Evolutionary conservation across 441 rosid species (phyloP).

Genomic region (Mallotus repandus): DNA sequence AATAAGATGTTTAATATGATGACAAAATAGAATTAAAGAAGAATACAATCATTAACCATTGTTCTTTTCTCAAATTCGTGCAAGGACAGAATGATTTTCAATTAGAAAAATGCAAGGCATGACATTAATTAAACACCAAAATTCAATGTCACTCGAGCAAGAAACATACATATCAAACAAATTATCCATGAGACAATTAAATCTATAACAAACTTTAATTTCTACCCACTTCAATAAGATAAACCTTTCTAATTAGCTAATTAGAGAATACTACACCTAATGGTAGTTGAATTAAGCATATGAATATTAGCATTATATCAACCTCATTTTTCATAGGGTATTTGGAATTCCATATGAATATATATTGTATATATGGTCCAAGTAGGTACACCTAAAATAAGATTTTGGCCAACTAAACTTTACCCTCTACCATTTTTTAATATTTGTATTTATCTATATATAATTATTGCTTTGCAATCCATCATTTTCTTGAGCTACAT

Average conservation of each 20-base stretch:
- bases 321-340: neutral
- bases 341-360: constrained; percentile 1
- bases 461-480: constrained; percentile 5
- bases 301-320: too few relatives aligned
- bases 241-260: neutral
- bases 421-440: constrained; percentile 1
- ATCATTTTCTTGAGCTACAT: constrained; percentile 1
- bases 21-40: neutral
- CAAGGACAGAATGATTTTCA: neutral
- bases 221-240: neutral
- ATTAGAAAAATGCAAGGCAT: neutral
- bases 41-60: neutral
- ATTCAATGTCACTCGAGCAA: too few relatives aligned
- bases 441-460: neutral
- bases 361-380: neutral
- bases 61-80: neutral
- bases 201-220: neutral
- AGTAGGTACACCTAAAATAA: constrained; percentile 27
- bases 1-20: neutral
- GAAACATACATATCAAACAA: too few relatives aligned
- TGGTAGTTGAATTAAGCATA: constrained; percentile 9
- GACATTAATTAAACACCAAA: neutral
- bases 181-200: neutral
- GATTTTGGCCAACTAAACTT: constrained; percentile 16
- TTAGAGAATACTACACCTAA: constrained; percentile 8